A percentile compares a stretch with the other conserved stretches of the same genome.
phyloP scores from a whole-genome alignment of 2,329 filamentous ascomycete genomes.

The Zalaria sp. region DNA sequence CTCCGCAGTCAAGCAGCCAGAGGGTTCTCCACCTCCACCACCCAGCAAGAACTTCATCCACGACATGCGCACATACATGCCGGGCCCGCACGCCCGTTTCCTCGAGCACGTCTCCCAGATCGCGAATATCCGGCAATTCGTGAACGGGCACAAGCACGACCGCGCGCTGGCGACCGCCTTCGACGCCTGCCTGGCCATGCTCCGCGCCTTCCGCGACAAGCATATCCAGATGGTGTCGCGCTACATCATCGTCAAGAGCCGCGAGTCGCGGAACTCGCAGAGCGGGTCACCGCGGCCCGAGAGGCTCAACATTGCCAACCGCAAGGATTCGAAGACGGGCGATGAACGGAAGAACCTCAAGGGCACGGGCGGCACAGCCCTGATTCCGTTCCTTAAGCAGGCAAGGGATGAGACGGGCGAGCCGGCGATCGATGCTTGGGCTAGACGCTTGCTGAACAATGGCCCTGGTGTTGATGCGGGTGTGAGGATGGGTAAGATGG shows the following conservation, averaged over 20 bases:
- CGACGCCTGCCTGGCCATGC: constrained; percentile 74
- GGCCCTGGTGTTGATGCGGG: constrained; percentile 30
- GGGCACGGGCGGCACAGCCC: constrained; percentile 82
- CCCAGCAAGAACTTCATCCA: constrained; percentile 77
- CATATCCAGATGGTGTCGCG: constrained; percentile 93
- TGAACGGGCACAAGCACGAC: constrained; percentile 48
- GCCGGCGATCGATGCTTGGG: constrained; percentile 62
- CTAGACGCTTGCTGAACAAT: constrained; percentile 41
- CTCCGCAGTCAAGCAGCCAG: constrained; percentile 29
- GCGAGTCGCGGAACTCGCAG: constrained; percentile 42
- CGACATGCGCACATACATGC: constrained; percentile 97
- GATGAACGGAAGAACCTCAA: constrained; percentile 47
- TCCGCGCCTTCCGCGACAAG: constrained; percentile 71
- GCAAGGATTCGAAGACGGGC: constrained; percentile 26
- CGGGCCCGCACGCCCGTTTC: constrained; percentile 79
- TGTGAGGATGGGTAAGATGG: constrained; percentile 36
- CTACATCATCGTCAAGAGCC: constrained; percentile 84
- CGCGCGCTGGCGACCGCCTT: constrained; percentile 63
- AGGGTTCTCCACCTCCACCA: constrained; percentile 23
- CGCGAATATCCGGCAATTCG: constrained; percentile 78
- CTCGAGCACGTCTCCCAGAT: constrained; percentile 64
- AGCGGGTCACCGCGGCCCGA: constrained; percentile 6
- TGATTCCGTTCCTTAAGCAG: constrained; percentile 94
- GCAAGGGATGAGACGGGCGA: constrained; percentile 92
- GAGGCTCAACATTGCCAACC: constrained; percentile 46